A percentile compares a stretch with the other conserved stretches of the same genome.
Evolutionary conservation across 73 alveolate genomes (phyloP).

Genomic region (Paramecium biaurelia): DNA sequence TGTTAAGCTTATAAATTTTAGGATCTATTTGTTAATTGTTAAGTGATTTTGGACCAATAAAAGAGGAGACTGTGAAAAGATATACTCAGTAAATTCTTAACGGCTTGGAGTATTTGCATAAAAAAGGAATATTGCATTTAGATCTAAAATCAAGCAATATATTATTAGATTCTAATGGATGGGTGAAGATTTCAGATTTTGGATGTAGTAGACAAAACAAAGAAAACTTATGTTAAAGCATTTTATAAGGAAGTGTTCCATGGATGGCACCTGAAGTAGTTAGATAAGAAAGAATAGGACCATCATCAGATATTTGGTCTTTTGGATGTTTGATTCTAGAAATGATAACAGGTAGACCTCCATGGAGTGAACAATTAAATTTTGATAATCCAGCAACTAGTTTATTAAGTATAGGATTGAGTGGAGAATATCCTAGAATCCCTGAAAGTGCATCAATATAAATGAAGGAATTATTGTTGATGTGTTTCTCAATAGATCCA

Average conservation of each 20-base stretch:
- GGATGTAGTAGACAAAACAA: slow-evolving; percentile 6
- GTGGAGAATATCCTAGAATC: slow-evolving; percentile 54
- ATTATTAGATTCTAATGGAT: slow-evolving; percentile 7
- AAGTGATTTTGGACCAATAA: slow-evolving; percentile 7
- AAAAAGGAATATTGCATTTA: slow-evolving; percentile 13
- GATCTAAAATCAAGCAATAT: slow-evolving; percentile 49
- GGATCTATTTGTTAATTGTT: not conserved
- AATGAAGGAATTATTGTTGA: slow-evolving; percentile 28
- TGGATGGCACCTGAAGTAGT: slow-evolving; percentile 33
- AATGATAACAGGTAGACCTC: slow-evolving; percentile 52
- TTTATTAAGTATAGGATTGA: not conserved
- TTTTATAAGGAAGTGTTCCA: not conserved
- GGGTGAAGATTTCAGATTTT: slow-evolving; percentile 39
- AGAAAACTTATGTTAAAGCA: not conserved
- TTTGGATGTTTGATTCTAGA: slow-evolving; percentile 63
- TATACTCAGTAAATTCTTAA: not conserved
- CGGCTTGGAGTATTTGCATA: slow-evolving; percentile 47
- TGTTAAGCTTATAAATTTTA: not conserved
- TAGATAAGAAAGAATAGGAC: not conserved
- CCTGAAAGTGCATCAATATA: slow-evolving; percentile 40
- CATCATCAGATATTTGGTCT: slow-evolving; percentile 67
- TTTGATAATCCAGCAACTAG: slow-evolving; percentile 58
- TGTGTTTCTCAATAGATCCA: slow-evolving; percentile 56
- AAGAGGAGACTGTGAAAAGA: not conserved
- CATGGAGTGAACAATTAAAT: slow-evolving; percentile 49